Evolutionary conservation across 139 green algal genomes (phyloP).

Genomic region (Asterochloris erici): DNA sequence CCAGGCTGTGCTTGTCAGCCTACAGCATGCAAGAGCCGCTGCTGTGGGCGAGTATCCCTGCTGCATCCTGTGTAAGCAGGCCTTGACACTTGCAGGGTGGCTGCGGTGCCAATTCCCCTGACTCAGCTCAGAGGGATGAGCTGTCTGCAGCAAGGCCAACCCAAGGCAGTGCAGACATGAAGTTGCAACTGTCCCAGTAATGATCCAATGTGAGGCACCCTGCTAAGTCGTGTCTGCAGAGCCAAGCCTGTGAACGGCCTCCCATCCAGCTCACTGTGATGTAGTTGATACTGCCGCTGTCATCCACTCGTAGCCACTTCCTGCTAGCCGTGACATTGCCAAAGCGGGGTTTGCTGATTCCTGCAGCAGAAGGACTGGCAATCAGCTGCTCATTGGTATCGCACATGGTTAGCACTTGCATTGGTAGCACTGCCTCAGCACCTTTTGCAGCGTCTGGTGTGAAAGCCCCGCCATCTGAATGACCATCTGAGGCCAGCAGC

Average conservation of each 20-base stretch:
- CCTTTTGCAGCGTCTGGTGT: too few relatives aligned
- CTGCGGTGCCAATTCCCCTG: too few relatives aligned
- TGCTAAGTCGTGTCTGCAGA: neutral
- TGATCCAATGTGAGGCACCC: too few relatives aligned
- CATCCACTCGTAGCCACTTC: slow-evolving; percentile 12
- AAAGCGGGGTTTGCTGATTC: neutral
- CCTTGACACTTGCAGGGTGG: neutral
- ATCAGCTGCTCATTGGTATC: too few relatives aligned
- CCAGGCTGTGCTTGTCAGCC: slow-evolving; percentile 35
- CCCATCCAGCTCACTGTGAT: neutral
- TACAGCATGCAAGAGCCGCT: neutral
- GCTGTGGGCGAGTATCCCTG: neutral
- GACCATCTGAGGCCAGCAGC: too few relatives aligned
- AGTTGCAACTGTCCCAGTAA: too few relatives aligned
- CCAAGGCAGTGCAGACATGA: too few relatives aligned
- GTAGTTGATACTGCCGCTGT: slow-evolving; percentile 6
- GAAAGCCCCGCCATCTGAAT: too few relatives aligned
- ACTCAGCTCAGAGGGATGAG: too few relatives aligned
- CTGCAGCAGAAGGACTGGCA: neutral
- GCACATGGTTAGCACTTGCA: too few relatives aligned
- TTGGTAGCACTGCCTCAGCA: too few relatives aligned
- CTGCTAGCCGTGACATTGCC: slow-evolving; percentile 1
- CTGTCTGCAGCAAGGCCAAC: too few relatives aligned
- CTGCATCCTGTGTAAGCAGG: neutral
- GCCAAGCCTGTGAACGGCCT: neutral